phyloP scores from a whole-genome alignment of 2,329 filamentous ascomycete species.

The Claviceps pusilla region DNA sequence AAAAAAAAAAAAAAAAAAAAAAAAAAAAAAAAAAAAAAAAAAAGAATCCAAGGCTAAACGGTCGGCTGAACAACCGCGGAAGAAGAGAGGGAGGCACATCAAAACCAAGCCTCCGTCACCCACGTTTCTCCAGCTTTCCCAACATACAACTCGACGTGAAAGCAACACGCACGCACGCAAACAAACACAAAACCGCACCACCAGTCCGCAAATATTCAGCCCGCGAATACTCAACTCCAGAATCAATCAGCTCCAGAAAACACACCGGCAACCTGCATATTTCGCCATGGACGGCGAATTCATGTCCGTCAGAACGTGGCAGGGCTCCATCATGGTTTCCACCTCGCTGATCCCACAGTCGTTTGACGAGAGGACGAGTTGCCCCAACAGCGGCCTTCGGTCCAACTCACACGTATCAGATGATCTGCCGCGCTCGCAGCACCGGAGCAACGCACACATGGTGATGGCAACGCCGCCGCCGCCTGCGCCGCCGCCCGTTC shows the following conservation, averaged over 20 bases:
- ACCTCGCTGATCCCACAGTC: conserved; percentile 2
- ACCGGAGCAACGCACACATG: not conserved
- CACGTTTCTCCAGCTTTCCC: not conserved
- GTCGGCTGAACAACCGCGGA: not conserved
- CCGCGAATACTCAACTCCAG: not conserved
- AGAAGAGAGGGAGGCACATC: not conserved
- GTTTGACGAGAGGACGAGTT: not conserved
- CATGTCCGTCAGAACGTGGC: conserved; percentile 3
- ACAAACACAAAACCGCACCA: not conserved
- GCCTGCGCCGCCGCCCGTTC: not conserved
- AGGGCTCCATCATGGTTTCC: conserved; percentile 4
- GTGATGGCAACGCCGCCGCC: not conserved
- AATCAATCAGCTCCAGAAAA: not conserved
- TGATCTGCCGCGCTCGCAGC: not conserved
- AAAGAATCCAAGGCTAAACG: too few relatives aligned
- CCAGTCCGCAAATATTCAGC: too few relatives aligned
- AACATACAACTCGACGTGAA: not conserved
- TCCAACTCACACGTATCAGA: not conserved
- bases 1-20: too few relatives aligned
- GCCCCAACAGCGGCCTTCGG: not conserved
- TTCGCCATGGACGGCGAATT: conserved; percentile 3
- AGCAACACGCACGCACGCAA: not conserved
- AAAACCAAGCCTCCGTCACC: not conserved
- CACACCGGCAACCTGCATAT: not conserved
- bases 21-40: not conserved